phyloP scores from a whole-genome alignment of 2,329 filamentous ascomycete species.

The Venturia effusa region DNA sequence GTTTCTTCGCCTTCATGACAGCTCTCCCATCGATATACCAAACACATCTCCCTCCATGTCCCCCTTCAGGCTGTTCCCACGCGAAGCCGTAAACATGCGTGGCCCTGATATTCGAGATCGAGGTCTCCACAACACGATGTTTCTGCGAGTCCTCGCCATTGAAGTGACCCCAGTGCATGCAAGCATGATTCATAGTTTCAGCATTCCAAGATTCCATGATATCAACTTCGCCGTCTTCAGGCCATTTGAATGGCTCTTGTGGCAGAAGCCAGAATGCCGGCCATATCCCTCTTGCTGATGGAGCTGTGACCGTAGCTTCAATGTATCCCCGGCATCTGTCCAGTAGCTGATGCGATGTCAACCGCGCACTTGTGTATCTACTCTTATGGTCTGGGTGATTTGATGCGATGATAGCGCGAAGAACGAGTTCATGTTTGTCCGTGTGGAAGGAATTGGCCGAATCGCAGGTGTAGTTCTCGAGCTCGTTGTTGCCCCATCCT shows the following conservation, averaged over 20 bases:
- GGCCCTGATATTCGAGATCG: conserved; percentile 36
- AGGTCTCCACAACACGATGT: conserved; percentile 44
- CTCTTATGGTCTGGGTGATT: conserved; percentile 24
- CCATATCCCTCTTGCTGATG: conserved; percentile 48
- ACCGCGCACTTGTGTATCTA: conserved; percentile 42
- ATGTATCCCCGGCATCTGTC: conserved; percentile 41
- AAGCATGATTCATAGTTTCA: conserved; percentile 43
- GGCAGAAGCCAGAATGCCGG: conserved; percentile 53
- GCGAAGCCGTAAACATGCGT: conserved; percentile 45
- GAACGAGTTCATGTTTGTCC: conserved; percentile 39
- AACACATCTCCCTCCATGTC: conserved; percentile 36
- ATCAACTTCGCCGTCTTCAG: conserved; percentile 48
- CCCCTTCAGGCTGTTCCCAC: conserved; percentile 40
- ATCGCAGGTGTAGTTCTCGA: conserved; percentile 44
- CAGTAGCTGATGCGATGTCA: conserved; percentile 43
- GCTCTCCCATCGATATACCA: conserved; percentile 50
- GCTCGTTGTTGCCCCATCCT: conserved; percentile 52
- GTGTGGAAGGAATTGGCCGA: conserved; percentile 45
- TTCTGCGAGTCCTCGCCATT: conserved; percentile 44
- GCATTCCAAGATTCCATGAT: conserved; percentile 54
- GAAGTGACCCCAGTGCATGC: conserved; percentile 49
- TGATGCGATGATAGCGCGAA: conserved; percentile 38
- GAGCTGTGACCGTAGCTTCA: conserved; percentile 40
- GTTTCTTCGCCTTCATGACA: conserved; percentile 47
- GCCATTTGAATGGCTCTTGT: conserved; percentile 47